Percentiles rank a stretch among this genome's conserved stretches.
Conservation (phyloP, 1,284 basidiomycete species). For the Agroathelia rolfsii region DNA sequence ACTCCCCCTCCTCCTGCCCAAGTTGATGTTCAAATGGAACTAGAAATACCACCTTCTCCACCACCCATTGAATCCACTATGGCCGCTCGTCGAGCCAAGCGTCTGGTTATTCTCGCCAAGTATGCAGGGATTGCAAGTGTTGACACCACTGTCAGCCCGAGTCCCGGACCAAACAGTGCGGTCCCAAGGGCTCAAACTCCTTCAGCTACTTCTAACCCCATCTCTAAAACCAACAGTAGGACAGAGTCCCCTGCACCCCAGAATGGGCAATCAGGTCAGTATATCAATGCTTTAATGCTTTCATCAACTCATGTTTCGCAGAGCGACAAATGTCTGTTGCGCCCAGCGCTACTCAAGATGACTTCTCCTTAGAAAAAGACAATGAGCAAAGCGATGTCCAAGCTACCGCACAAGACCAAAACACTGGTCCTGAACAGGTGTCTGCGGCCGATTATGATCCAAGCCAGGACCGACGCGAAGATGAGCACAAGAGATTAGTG, state of each 20-base stretch:
- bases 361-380: conserved; percentile 54
- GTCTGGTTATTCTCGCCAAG: conserved; percentile 81
- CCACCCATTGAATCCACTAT: conserved; percentile 63
- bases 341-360: conserved; percentile 41
- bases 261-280: conserved; percentile 21
- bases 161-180: conserved; percentile 61
- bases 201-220: conserved; percentile 49
- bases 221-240: conserved; percentile 43
- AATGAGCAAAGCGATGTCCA: conserved; percentile 37
- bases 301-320: conserved; percentile 13
- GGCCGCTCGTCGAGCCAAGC: conserved; percentile 70
- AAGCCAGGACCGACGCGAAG: conserved; percentile 72
- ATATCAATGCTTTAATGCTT: conserved; percentile 2
- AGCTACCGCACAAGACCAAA: conserved; percentile 30
- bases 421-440: conserved; percentile 55
- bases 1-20: conserved; percentile 18
- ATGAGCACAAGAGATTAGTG: conserved; percentile 63
- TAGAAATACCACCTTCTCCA: conserved; percentile 46
- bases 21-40: conserved; percentile 39
- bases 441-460: conserved; percentile 93
- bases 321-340: conserved; percentile 44
- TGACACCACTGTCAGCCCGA: conserved; percentile 33
- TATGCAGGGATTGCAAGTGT: conserved; percentile 46
- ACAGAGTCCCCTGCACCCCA: conserved; percentile 23
- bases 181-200: conserved; percentile 54